Evolutionary conservation across 2,329 filamentous ascomycete genomes (phyloP), one percentile per base, ranked within the genome.

Genomic region (Colletotrichum orchidophilum): DNA sequence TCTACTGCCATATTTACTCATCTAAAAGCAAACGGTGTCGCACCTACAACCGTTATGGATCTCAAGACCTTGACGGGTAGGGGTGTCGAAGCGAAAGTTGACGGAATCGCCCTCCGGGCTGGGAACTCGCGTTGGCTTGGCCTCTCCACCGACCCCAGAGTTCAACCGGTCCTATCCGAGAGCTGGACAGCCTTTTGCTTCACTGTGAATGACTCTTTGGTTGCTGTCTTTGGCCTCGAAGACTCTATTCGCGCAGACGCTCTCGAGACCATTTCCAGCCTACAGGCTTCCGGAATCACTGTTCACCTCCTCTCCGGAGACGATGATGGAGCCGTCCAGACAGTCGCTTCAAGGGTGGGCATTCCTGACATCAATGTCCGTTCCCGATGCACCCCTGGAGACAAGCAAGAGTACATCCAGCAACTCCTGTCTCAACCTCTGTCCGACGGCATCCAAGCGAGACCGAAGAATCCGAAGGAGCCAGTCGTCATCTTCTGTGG

Each of bases 401-500:
- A 86, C 67, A 88, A 88, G 75, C 79, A 81, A 27, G 78, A 73
- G 0, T 87, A 87, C 71, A 80, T 88, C 61, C 76, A 81, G 21
- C 53, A 58, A 0, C 80, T 88, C 5, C 78, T 83, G 7, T 46
- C 50, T 15, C 46, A 13, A 4, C 29, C 42, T 31, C 15, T 35
- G 13, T 7, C 5, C 2, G 7, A 15, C 29, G 26, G 12, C 18
- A 8, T 27, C 27, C 4, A 8, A 9, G 4, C 3, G 11, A 18
- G 46, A 12, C n/a, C 3, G 8, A n/a, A 35, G 1, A 73, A 74
- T 8, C 35, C 42, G 6, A 75, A 75, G 39, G 73, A 76, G 50
- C 75, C 81, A 0, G 79, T 86, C 1, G 87, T 94, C 21, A 79
- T 95, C 6, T 95, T 96, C 79, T 87, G 88, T 61, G 93, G 93